phyloP scores from a whole-genome alignment of 2,329 filamentous ascomycete species.

The Tetracladium maxilliforme region DNA sequence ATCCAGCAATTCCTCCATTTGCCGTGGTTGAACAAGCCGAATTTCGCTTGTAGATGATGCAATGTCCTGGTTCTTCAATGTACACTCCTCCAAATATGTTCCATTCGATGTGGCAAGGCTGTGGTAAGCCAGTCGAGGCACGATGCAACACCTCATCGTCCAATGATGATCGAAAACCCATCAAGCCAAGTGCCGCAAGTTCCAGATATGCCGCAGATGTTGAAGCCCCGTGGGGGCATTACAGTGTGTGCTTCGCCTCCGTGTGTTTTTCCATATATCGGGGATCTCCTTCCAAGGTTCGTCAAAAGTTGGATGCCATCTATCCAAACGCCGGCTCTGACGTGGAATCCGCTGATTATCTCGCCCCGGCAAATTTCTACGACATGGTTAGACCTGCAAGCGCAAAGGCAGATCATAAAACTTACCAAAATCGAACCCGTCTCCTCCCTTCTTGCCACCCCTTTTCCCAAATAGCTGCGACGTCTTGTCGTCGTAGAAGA shows the following conservation, averaged over 20 bases:
- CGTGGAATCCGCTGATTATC: constrained; percentile 71
- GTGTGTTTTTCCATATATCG: constrained; percentile 65
- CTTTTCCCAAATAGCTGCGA: constrained; percentile 77
- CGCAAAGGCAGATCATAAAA: no score
- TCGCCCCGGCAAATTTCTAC: constrained; percentile 77
- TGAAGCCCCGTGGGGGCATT: constrained; percentile 80
- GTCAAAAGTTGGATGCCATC: constrained; percentile 86
- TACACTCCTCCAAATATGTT: no score
- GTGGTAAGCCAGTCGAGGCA: no score
- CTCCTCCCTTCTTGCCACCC: constrained; percentile 53
- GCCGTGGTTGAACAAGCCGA: no score
- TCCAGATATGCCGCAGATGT: constrained; percentile 75
- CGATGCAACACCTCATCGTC: no score
- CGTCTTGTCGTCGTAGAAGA: constrained; percentile 78
- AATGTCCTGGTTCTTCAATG: no score
- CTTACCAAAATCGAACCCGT: constrained; percentile 66
- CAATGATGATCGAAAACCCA: constrained; percentile 71
- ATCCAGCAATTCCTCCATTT: no score
- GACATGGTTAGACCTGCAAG: no score
- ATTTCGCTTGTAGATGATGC: no score
- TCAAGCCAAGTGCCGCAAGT: constrained; percentile 72
- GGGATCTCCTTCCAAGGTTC: constrained; percentile 72
- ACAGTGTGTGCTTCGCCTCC: constrained; percentile 75
- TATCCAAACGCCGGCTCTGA: constrained; percentile 70
- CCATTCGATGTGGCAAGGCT: no score